Base-by-base conservation (phyloP, 306 rosid genomes). In the Cucumis sativus region DNA sequence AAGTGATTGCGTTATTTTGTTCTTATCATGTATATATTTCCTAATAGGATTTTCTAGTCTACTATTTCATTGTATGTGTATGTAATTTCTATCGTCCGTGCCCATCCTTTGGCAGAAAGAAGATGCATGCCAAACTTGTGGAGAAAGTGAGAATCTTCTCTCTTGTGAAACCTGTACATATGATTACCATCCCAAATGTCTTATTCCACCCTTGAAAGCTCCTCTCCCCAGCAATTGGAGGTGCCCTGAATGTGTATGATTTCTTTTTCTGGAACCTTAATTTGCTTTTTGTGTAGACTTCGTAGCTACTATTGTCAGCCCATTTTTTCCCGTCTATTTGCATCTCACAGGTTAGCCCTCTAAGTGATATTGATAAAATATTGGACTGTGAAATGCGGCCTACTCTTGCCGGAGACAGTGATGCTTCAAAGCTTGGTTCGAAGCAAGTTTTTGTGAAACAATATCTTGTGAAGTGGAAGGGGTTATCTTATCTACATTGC, bases 381-480 rank as follows among this genome's bases (percentile, higher is more conserved):
- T 83, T 96, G 85, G 99, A 96, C 71, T 91, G 90, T 76, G 98
- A 89, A 83, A 92, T 89, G 97, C 97, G 99, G 45, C 99, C 99
- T 55, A 91, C 97, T 78, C 88, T 84, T 30, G 97, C 92, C 10
- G 89, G 58, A 71, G 98, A 91, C n/a, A 79, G 79, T 71, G 97
- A 95, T 80, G 89, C 96, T 77, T 77, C 92, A 77, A 86, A 88
- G 78, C 77, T 83, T 58, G 92, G 92, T 41, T 86, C 96, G 23
- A 92, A 96, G 84, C 99, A 92, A 83, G 86, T 85, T 74, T 91
- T 92, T 85, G 97, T 96, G 57, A 96, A 96, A 82, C 99, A 96
- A 78, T 96, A 96, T 87, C 97, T 92, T 51, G 97, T 96, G 30
- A 96, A 96, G 90, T 96, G 99, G 99, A 96, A 96, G 84, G 99